Base-by-base conservation (phyloP, 148 eudicot genomes). In the Spergularia marina region DNA sequence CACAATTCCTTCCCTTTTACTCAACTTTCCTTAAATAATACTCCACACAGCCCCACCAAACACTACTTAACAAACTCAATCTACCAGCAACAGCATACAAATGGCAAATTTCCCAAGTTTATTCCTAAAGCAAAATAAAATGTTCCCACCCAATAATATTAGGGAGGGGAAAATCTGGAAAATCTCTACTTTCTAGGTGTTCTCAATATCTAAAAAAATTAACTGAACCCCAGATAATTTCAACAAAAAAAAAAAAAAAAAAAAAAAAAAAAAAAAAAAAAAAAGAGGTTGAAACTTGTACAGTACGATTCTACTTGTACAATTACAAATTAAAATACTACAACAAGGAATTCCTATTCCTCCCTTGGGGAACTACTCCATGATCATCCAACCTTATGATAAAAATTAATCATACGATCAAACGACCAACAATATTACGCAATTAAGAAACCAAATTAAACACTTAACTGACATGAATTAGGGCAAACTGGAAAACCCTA, bases 401-500 rank as follows among this genome's bases (percentile, higher is more conserved):
- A 9, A 44, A 61, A 23, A 12, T 4, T 23, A 7, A 8, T 62
- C 2, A 25, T 2, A 36, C 40, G 25, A 62, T 62, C 41, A 62
- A 30, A 25, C 30, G 21, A 59, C 30, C 30, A 18, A 59, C 30
- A 59, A 59, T 7, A 76, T 68, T 13, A 51, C 18, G 23, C 51
- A 68, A 65, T 68, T 51, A 12, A 72, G 47, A 41, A 16, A 52
- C n/a, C 49, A 23, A 17, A 23, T 16, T 21, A 20, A 56, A 57
- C 55, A 52, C 23, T 7, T 14, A 36, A 21, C 21, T 11, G 12
- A 40, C 34, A 65, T 61, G 39, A n/a, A 52, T 67, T 20, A 68
- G 74, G 67, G 51, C 53, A 51, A 70, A 77, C 18, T 68, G 53
- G 58, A 70, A 77, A 77, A 77, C 74, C 74, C 79, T 70, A 70